These are phyloP conservation scores for Metschnikowia shivogae DNA, from an alignment of 805 yeast genomes.

Conservation along the genomic window DNA sequence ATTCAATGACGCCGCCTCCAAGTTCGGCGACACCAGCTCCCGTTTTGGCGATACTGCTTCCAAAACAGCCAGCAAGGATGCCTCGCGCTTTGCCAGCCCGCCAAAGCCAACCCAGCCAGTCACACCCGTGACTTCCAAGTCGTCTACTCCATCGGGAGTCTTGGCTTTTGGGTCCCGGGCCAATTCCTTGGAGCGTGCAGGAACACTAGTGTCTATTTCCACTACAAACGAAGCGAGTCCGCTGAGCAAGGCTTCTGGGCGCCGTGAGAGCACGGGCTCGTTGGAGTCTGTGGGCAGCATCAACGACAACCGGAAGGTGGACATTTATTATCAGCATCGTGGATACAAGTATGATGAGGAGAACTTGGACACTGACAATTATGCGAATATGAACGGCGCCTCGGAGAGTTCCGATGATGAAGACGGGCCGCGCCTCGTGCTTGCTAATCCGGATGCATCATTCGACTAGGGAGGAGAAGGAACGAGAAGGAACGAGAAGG, in stretches of 20 bases:
- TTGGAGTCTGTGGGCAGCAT: constrained; percentile 30
- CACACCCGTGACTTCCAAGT: constrained; percentile 13
- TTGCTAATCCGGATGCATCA: constrained; percentile 55
- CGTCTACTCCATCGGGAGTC: constrained; percentile 12
- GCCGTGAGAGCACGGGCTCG: constrained; percentile 21
- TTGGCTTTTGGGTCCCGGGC: constrained; percentile 19
- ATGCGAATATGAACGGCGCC: constrained; percentile 7
- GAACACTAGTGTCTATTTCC: constrained; percentile 25
- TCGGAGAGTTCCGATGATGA: constrained; percentile 22
- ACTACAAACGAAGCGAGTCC: constrained; percentile 18
- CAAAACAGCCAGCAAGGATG: background rate
- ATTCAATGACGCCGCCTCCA: constrained; percentile 10
- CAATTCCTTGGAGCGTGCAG: constrained; percentile 29
- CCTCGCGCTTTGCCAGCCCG: background rate
- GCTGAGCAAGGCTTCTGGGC: constrained; percentile 14
- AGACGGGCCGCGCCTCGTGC: constrained; percentile 43
- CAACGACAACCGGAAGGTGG: constrained; percentile 21
- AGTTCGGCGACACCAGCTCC: constrained; percentile 8
- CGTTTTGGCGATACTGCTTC: background rate
- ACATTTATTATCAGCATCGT: constrained; percentile 41
- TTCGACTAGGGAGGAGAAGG: constrained; percentile 24
- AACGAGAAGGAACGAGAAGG: background rate
- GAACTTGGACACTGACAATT: constrained; percentile 15
- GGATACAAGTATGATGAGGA: constrained; percentile 30
- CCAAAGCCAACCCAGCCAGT: background rate